Base-by-base conservation (phyloP, 768 basidiomycete genomes). In the Boletus rubroflammeus region DNA sequence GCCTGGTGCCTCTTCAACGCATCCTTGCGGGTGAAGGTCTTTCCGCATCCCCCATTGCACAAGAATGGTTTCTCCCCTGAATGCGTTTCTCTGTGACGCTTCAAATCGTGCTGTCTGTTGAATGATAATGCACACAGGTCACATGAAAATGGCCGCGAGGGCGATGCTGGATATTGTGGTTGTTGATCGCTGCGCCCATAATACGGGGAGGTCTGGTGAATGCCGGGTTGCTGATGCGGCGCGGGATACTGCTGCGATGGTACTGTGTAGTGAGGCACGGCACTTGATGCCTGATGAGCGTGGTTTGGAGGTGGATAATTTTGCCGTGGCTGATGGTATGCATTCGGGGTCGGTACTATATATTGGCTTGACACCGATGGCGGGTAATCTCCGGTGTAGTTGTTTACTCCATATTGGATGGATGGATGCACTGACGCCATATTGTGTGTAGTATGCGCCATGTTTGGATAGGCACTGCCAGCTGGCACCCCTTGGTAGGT, bases 1-100 rank as follows among this genome's bases (percentile, higher is more conserved):
- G 82, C 90, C 82, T 92, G 90, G 67, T 92, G 90, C 56, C 90
- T 81, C 73, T 91, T 92, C 64, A 92, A 72, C 15, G 90, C 90
- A 65, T 92, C 90, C 72, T 91, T 90, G 59, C 90, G 80, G 46
- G 89, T 92, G 66, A 91, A 92, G 3, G 89, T 90, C 76, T 91
- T 91, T 45, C 88, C 88, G 55, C 90, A 92, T 41, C 86, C 86
- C 13, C 87, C 88, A 61, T 90, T 90, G 70, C 90, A 92, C 17
- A 83, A 70, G 72, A 83, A 92, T 9, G 90, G 89, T 67, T 90
- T 91, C 70, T 91, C 89, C 35, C 89, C 89, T 6, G 86, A 86
- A 72, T 91, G 90, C 25, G 88, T 91, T 62, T 91, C 88, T 58
- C 86, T 78, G 72, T 93, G 90, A 34, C 90, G 81, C 67, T 91